Percentiles rank a stretch among this genome's conserved stretches.
These are phyloP conservation scores for Trypanosoma mega DNA, from an alignment of 208 protist genomes.

Conservation along the genomic window DNA sequence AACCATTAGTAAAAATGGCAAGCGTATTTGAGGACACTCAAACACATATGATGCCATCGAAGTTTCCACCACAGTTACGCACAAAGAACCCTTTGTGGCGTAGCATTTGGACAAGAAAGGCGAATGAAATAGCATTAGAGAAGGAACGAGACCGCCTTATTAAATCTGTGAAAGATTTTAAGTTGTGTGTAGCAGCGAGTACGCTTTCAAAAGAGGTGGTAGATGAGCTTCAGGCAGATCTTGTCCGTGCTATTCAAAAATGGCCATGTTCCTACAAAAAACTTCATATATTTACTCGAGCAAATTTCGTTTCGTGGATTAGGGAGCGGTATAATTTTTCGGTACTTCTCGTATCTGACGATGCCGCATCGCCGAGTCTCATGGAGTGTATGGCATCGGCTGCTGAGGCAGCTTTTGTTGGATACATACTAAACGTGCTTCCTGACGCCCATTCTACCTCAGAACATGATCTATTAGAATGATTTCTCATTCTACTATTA, in stretches of 20 bases:
- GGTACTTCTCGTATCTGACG: not conserved
- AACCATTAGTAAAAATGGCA: too few relatives aligned
- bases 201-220: slow-evolving; percentile 50
- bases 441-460: slow-evolving; percentile 3
- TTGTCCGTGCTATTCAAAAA: slow-evolving; percentile 26
- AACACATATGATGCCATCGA: too few relatives aligned
- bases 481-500: not conserved
- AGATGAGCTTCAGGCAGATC: slow-evolving; percentile 37
- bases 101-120: slow-evolving; percentile 56
- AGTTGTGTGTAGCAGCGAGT: slow-evolving; percentile 41
- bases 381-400: slow-evolving; percentile 60
- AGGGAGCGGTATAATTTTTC: slow-evolving; percentile 4
- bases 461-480: not conserved
- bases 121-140: slow-evolving; percentile 47
- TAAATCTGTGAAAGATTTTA: slow-evolving; percentile 35
- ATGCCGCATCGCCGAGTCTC: slow-evolving; percentile 22
- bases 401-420: slow-evolving; percentile 67
- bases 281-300: slow-evolving; percentile 23
- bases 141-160: slow-evolving; percentile 34
- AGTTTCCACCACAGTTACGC: not conserved
- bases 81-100: slow-evolving; percentile 12
- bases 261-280: slow-evolving; percentile 22
- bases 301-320: slow-evolving; percentile 22
- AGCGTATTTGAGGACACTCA: not conserved
- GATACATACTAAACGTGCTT: slow-evolving; percentile 43